Evolutionary conservation across 495 filamentous ascomycete genomes (phyloP).

Genomic region (Saxophila tyrrhenica): DNA sequence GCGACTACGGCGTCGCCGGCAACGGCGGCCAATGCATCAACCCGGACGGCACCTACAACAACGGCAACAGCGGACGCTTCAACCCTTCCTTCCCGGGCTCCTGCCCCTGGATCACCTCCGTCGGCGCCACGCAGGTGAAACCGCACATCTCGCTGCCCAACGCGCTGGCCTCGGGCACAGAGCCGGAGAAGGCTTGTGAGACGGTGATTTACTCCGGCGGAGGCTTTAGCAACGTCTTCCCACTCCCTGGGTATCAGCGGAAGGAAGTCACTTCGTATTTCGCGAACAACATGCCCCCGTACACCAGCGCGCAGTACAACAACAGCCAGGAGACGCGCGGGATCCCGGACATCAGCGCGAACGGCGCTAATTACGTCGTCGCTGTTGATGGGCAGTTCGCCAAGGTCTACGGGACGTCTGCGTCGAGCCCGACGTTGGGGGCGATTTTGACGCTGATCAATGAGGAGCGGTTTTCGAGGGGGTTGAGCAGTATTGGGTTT

Average conservation of each 20-base stretch:
- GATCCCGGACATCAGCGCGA: slow-evolving; percentile 62
- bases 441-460: slow-evolving; percentile 59
- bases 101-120: slow-evolving; percentile 64
- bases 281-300: slow-evolving; percentile 34
- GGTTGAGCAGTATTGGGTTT: slow-evolving; percentile 52
- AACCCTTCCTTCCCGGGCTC: slow-evolving; percentile 57
- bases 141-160: slow-evolving; percentile 22
- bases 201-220: slow-evolving; percentile 35
- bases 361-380: slow-evolving; percentile 42
- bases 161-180: slow-evolving; percentile 2
- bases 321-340: slow-evolving; percentile 37
- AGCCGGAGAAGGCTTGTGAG: slow-evolving; percentile 17
- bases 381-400: slow-evolving; percentile 42
- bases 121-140: slow-evolving; percentile 50
- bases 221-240: slow-evolving; percentile 60
- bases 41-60: slow-evolving; percentile 56
- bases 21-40: slow-evolving; percentile 43
- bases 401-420: slow-evolving; percentile 52
- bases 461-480: slow-evolving; percentile 47
- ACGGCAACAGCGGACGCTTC: slow-evolving; percentile 39
- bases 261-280: slow-evolving; percentile 40
- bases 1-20: slow-evolving; percentile 42
- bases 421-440: slow-evolving; percentile 49
- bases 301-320: slow-evolving; percentile 25
- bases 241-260: slow-evolving; percentile 46